A percentile compares a stretch with the other conserved stretches of the same genome.
Evolutionary conservation across 257 asterid species (phyloP).

Genomic region (Scutellaria barbata): DNA sequence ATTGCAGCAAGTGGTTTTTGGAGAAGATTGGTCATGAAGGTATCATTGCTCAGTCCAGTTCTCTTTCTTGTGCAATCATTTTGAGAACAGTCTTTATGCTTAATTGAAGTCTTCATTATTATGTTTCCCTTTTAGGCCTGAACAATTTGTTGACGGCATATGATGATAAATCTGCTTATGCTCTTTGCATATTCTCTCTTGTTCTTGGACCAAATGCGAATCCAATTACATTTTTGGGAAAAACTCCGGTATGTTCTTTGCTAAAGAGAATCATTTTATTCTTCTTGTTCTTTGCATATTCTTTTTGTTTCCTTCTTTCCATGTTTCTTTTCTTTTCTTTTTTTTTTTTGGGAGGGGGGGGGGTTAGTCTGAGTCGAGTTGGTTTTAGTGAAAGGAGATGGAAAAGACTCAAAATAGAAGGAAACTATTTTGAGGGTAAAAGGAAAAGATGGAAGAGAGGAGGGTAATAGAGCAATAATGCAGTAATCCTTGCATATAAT

Average conservation of each 20-base stretch:
- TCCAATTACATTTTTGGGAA: constrained; percentile 83
- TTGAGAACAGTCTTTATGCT: background rate
- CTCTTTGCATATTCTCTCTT: constrained; percentile 90
- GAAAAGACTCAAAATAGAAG: background rate
- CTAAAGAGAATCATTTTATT: background rate
- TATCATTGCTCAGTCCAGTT: constrained; percentile 30
- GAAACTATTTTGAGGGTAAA: background rate
- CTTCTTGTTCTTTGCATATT: background rate
- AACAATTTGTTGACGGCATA: constrained; percentile 90
- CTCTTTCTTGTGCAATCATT: constrained; percentile 20
- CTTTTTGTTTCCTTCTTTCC: background rate
- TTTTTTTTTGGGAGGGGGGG: too few relatives aligned
- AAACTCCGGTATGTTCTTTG: constrained; percentile 64
- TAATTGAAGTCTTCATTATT: constrained; percentile 23
- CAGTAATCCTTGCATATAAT: background rate
- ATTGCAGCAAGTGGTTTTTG: constrained; percentile 92
- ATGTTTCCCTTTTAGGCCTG: constrained; percentile 58
- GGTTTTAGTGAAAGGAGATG: constrained; percentile 7
- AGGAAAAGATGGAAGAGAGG: background rate
- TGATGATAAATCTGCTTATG: constrained; percentile 94
- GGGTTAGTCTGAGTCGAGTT: background rate
- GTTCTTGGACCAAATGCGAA: constrained; percentile 84
- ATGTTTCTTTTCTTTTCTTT: background rate
- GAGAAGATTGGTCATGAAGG: constrained; percentile 95
- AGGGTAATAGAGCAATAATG: constrained; percentile 9